Evolutionary conservation across 257 asterid genomes (phyloP), one percentile per base, ranked within the genome.

Genomic region (Fraxinus cuspidata): DNA sequence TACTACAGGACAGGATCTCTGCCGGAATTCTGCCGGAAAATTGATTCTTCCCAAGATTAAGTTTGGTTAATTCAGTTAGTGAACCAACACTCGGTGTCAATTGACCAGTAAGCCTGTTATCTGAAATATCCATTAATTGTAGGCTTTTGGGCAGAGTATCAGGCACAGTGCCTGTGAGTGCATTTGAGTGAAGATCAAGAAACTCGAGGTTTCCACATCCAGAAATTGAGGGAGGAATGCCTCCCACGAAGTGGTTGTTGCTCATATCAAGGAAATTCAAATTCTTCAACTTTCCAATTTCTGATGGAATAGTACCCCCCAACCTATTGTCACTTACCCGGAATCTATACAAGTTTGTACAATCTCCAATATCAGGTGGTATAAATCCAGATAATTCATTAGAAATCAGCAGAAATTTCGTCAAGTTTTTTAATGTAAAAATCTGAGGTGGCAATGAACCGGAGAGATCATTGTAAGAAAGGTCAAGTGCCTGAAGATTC

Each of bases 171-270:
- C 99, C 95, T 25, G 85, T 81, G 25, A 96, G 44, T 19, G 84
- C 90, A 72, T 96, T 96, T 1, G 94, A 84, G 71, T 90, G 98
- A 70, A 96, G 91, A 86, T 96, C 99, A 81, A 96, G 98, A 89
- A 96, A 96, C 84, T 92, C 92, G 3, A 96, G 98, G 53, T 78
- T 85, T 60, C 81, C 87, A 34, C 97, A 92, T 1, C 87, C 89
- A 1, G 96, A 87, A 65, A 96, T 77, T 8, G 98, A 78, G 47
- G 87, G 83, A 23, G 99, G 97, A 70, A 93, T 85, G 60, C 75
- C 82, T 31, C 99, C 99, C 67, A 84, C 87, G 7, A 96, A 84
- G 21, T 68, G 93, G 60, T 96, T 96, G 64, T 78, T 87, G 67
- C 91, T 83, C 93, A 92, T 86, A 63, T 95, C 99, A 76, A 93